Evolutionary conservation across 169 alveolate genomes (phyloP), one percentile per base, ranked within the genome.

Genomic region (Plasmodium sp.): DNA sequence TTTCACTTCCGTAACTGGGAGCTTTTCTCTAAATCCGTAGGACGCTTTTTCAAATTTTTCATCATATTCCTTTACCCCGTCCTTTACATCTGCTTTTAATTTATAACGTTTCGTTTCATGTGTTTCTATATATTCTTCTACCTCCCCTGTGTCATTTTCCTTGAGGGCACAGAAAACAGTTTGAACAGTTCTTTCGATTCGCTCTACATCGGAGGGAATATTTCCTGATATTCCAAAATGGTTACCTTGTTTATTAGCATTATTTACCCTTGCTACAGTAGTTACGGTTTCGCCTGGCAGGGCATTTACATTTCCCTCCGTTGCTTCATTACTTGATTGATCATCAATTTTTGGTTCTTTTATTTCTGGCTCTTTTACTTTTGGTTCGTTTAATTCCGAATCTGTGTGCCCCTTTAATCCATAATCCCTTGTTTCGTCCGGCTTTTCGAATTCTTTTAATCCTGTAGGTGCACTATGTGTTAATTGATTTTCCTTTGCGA

Each of bases 361-460:
- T 43, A 43, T 43, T 6, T 43, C 2, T 5, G 54, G 2, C 9
- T 43, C 14, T 2, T 51, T 51, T 12, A 48, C 1, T 48, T 75
- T 62, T 27, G 41, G 9, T 34, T 33, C 83, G 5, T 34, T 34
- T 75, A 27, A 31, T 34, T 27, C 33, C 5, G 84, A 31, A 77
- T 77, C 84, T 77, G 84, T 3, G 14, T 34, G 3, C 14, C 84
- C 84, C 48, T 77, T 77, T 77, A 77, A 77, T 77, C 84, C 84
- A 51, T 77, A 77, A 34, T 77, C 51, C 51, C 84, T 77, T 34
- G 84, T 39, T 77, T 77, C 84, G 51, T 77, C 84, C 51, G 39
- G 16, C 27, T 6, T 77, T 77, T 77, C 67, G 36, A 16, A 77
- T 77, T 77, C 84, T 77, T 77, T 77, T 34, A 77, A 77, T 51